Conservation (phyloP, 2,329 filamentous ascomycete genomes). For the Penicillium sp. region DNA sequence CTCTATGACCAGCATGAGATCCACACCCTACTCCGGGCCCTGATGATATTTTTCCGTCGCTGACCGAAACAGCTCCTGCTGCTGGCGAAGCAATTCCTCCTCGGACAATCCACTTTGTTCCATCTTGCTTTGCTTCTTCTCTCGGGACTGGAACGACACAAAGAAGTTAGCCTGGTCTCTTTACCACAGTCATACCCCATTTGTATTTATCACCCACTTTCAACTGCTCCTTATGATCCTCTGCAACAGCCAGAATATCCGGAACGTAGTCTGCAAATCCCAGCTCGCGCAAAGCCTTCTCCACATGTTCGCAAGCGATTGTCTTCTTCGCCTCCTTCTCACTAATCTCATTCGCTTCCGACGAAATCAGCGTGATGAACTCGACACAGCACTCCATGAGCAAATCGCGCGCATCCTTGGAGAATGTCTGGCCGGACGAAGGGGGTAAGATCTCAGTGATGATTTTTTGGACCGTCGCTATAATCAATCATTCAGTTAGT, state of each 20-base stretch:
- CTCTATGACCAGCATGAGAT: conserved; percentile 39
- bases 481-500: conserved; percentile 11
- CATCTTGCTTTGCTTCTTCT: conserved; percentile 97
- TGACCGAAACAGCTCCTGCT: conserved; percentile 87
- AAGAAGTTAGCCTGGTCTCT: conserved; percentile 6
- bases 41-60: conserved; percentile 74
- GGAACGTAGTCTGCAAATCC: conserved; percentile 92
- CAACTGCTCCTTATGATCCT: conserved; percentile 89
- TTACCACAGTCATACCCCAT: neutral
- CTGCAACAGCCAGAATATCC: conserved; percentile 82
- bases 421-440: conserved; percentile 79
- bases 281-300: conserved; percentile 87
- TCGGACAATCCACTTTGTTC: conserved; percentile 90
- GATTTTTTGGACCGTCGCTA: conserved; percentile 77
- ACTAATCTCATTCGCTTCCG: conserved; percentile 97
- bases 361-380: conserved; percentile 98
- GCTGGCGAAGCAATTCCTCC: conserved; percentile 84
- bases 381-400: conserved; percentile 99
- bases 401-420: conserved; percentile 91
- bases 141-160: conserved; percentile 68
- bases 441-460: conserved; percentile 89
- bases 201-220: conserved; percentile 72
- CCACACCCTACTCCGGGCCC: conserved; percentile 48
- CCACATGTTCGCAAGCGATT: conserved; percentile 97
- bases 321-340: conserved; percentile 99